Evolutionary conservation across 2,329 filamentous ascomycete species (phyloP), one percentile per base, ranked within the genome.

Genomic region (Arthroderma sp.): DNA sequence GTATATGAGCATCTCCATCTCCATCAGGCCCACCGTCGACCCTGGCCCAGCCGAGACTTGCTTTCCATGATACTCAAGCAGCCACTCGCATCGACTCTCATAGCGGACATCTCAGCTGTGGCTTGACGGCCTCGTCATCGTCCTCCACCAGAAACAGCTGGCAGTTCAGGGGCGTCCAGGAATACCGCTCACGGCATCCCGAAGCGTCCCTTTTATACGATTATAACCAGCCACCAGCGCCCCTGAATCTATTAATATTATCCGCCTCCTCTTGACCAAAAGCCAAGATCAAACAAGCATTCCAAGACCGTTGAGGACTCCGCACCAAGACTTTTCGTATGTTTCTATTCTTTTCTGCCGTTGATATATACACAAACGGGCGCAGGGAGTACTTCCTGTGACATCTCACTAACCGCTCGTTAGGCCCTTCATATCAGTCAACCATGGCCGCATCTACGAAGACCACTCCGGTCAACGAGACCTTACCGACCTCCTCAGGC

Each of bases 401-500:
- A n/a, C n/a, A n/a, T n/a, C n/a, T 31, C 7, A 1, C 31, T 9
- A 44, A 9, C 8, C 8, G 1, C 15, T 5, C 11, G 43, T 3
- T n/a, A 54, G 25, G 23, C 23, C 37, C 3, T 11, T n/a, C n/a
- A n/a, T 31, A 31, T 31, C 28, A 19, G n/a, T 51, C 39, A 28
- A 58, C 28, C 19, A 60, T 60, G 58, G 58, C 53, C 17, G 23
- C 39, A 38, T 25, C 31, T 28, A 35, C 39, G 25, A 23, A 41
- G 23, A 39, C 17, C 15, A 63, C 58, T 2, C 66, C 65, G 15
- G 58, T 68, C 54, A 66, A 72, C 64, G 66, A 58, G 44, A 68
- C 63, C 31, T 67, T 72, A 19, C 70, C 70, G 5, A 61, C 61
- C 2, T 68, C 68, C n/a, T 67, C 65, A 11, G 62, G 65, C 56